Percentiles rank a stretch among this genome's conserved stretches.
Conservation (phyloP, 2,329 filamentous ascomycete genomes). For the Endothia cerciana region DNA sequence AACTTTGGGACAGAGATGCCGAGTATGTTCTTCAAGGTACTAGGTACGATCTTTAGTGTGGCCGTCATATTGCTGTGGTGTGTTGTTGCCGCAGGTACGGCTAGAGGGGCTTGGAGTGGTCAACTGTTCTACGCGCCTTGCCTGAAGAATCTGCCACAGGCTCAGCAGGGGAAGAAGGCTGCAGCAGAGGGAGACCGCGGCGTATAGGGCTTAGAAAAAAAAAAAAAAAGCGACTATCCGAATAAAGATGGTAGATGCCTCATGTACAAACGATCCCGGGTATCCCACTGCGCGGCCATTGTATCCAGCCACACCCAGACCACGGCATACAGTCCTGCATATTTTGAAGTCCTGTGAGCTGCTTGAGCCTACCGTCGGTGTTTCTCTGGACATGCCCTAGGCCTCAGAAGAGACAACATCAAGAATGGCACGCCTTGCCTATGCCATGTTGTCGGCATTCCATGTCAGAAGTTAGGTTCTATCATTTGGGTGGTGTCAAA, state of each 20-base stretch:
- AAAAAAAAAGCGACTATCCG: not conserved
- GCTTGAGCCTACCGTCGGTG: too few species aligned
- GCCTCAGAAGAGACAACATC: too few species aligned
- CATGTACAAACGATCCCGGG: not conserved
- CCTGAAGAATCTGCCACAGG: conserved; percentile 38
- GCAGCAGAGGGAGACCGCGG: not conserved
- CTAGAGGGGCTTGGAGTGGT: conserved; percentile 42
- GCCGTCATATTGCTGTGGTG: conserved; percentile 48
- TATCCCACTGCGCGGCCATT: too few species aligned
- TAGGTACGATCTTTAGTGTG: conserved; percentile 45
- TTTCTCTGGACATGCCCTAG: too few species aligned
- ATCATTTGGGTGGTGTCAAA: too few species aligned
- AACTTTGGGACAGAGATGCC: conserved; percentile 46
- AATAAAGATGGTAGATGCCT: not conserved
- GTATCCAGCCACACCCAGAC: too few species aligned
- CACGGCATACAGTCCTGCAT: too few species aligned
- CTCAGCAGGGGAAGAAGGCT: conserved; percentile 1
- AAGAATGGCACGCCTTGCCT: too few species aligned
- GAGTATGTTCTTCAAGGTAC: conserved; percentile 48
- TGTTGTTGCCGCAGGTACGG: conserved; percentile 45
- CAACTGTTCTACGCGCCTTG: conserved; percentile 52
- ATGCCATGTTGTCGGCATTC: too few species aligned
- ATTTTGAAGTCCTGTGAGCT: too few species aligned
- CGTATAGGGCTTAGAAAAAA: not conserved
- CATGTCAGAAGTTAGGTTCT: too few species aligned